Conservation (phyloP, 129 eudicot genomes). For the Centaurea solstitialis region DNA sequence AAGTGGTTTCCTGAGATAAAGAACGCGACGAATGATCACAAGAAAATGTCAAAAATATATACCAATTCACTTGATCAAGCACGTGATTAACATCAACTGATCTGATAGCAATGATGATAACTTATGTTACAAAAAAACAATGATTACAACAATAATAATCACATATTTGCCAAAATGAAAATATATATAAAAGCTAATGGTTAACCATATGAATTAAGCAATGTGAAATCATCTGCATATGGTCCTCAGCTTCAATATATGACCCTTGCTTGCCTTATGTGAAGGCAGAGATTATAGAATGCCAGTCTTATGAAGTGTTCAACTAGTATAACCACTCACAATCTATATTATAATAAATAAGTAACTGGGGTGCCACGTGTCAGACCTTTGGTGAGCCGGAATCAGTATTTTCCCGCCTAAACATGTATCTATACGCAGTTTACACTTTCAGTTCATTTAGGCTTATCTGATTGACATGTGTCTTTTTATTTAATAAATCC, state of each 20-base stretch:
- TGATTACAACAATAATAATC: not conserved
- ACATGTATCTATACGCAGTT: no score
- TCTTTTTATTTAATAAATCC: no score
- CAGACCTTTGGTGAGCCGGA: no score
- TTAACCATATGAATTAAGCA: not conserved
- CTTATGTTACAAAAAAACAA: not conserved
- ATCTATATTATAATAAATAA: no score
- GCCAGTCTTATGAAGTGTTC: slow-evolving; percentile 8
- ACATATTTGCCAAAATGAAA: not conserved
- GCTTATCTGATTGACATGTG: no score
- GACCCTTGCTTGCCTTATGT: not conserved
- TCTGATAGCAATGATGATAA: not conserved
- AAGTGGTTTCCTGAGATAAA: slow-evolving; percentile 77
- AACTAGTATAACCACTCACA: not conserved
- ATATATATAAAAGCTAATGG: not conserved
- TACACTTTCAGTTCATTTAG: no score
- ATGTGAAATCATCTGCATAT: not conserved
- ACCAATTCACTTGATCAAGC: not conserved
- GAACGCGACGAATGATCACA: slow-evolving; percentile 12
- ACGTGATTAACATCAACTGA: not conserved
- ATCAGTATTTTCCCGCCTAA: no score
- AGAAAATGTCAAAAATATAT: not conserved
- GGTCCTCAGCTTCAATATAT: slow-evolving; percentile 7
- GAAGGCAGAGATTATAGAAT: not conserved
- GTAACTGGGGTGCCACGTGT: no score